These are phyloP conservation scores for Rostrohypoxylon terebratum DNA, from an alignment of 495 filamentous ascomycete species.

Conservation along the genomic window DNA sequence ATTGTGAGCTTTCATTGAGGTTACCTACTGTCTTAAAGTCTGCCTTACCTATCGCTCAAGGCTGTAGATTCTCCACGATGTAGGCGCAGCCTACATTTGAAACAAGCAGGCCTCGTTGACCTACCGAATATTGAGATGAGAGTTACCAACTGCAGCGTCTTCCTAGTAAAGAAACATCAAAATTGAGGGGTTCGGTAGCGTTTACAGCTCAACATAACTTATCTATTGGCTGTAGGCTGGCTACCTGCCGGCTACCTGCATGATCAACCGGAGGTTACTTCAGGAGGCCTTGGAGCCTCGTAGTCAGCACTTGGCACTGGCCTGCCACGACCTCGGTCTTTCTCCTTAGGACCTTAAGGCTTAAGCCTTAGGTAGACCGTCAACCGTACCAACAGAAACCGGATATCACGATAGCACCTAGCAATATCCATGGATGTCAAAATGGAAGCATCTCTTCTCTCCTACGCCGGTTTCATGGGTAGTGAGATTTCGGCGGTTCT, in stretches of 20 bases:
- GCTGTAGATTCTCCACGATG: not conserved
- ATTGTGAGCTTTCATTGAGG: not conserved
- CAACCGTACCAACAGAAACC: too few relatives aligned
- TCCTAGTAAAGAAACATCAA: not conserved
- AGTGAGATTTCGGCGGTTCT: not conserved
- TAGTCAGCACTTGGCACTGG: slow-evolving; percentile 10
- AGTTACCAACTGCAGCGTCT: not conserved
- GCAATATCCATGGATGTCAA: not conserved
- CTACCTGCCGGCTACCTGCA: slow-evolving; percentile 12
- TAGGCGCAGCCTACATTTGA: slow-evolving; percentile 9
- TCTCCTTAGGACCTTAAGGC: too few relatives aligned
- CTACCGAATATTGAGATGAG: not conserved
- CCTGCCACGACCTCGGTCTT: not conserved
- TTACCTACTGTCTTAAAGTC: slow-evolving; percentile 3
- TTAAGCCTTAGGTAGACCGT: not conserved
- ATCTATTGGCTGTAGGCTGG: slow-evolving; percentile 20
- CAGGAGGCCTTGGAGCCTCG: slow-evolving; percentile 27
- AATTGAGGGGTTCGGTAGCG: slow-evolving; percentile 1
- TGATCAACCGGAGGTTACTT: not conserved
- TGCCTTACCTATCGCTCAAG: slow-evolving; percentile 23
- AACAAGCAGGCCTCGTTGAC: slow-evolving; percentile 10
- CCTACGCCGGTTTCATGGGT: not conserved
- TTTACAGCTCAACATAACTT: slow-evolving; percentile 2
- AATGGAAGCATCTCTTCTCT: not conserved
- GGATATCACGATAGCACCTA: not conserved